Conservation (phyloP, 495 filamentous ascomycete species). For the Podospora appendiculata region DNA sequence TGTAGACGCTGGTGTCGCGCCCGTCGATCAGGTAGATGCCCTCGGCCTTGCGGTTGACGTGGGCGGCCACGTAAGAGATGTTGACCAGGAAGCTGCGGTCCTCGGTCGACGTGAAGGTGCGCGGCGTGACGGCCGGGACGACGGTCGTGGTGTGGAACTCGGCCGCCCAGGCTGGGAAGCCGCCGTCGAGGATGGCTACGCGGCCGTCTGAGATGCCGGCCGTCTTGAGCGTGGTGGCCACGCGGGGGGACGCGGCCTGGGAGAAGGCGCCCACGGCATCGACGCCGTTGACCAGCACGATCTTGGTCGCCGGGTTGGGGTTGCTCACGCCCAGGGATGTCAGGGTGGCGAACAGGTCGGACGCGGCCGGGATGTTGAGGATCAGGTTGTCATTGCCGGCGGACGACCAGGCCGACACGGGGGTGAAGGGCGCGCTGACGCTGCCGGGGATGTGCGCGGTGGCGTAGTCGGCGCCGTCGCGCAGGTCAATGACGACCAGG, state of each 20-base stretch:
- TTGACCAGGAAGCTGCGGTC: conserved; percentile 15
- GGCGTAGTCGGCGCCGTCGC: conserved; percentile 12
- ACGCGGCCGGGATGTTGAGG: conserved; percentile 12
- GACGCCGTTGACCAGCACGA: conserved; percentile 19
- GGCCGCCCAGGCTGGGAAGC: conserved; percentile 11
- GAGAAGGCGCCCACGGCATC: conserved; percentile 10
- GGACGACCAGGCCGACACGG: conserved; percentile 13
- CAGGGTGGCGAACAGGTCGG: conserved; percentile 8
- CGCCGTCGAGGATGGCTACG: conserved; percentile 16
- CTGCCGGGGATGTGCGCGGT: conserved; percentile 13
- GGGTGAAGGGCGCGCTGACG: conserved; percentile 12
- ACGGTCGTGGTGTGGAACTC: conserved; percentile 11
- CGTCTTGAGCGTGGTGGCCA: conserved; percentile 16
- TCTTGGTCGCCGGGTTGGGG: conserved; percentile 11
- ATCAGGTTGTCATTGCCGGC: conserved; percentile 14
- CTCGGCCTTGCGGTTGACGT: conserved; percentile 11
- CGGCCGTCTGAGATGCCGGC: conserved; percentile 15
- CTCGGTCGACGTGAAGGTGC: conserved; percentile 8
- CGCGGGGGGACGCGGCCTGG: conserved; percentile 17
- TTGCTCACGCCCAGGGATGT: conserved; percentile 11
- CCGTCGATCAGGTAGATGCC: conserved; percentile 15
- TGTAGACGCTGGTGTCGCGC: conserved; percentile 11
- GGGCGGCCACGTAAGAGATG: conserved; percentile 11
- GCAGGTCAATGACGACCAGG: conserved; percentile 13
- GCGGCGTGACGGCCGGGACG: conserved; percentile 1